Evolutionary conservation across 2,329 filamentous ascomycete species (phyloP), one percentile per base, ranked within the genome.

Genomic region (Seiridium cupressi): DNA sequence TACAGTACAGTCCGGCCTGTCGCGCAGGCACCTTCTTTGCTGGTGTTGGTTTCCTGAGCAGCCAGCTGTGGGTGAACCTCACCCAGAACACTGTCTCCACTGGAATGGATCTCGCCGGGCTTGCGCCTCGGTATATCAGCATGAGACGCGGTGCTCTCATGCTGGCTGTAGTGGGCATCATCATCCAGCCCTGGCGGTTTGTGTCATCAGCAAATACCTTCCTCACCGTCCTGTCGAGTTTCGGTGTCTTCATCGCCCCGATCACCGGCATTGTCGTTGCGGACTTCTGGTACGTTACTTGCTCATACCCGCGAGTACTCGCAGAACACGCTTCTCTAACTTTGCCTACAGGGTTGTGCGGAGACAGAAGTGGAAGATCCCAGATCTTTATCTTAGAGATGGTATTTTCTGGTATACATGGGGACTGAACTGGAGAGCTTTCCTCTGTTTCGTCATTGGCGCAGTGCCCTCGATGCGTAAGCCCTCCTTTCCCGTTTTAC

Each of bases 61-160:
- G 69, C 18, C 73, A 75, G 61, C 65, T 76, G 58, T 69, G 71
- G 11, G 63, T 74, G 54, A 65, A 69, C 58, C 64, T 62, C 60
- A 49, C 35, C 26, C 13, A 32, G 47, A 49, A 49, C 4, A 32
- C 26, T 2, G 64, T 69, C 26, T 66, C 63, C 10, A 69, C 75
- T 2, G 80, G 80, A 1, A 81, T 82, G 72, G 81, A 83, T 61
- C 70, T 82, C 64, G 77, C 79, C 1, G 77, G 75, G 1, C 70
- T 81, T 0, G 75, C 74, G 18, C 80, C 80, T 32, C 31, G 35
- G 47, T 49, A 34, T 34, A 32, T 49, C 31, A 81, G 80, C 62
- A 81, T 82, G 55, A 70, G 79, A 18, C 73, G 80, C 6, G 81
- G 80, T 4, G 74, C 74, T 10, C 78, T 77, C 59, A 68, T 82